Evolutionary conservation across 257 asterid species (phyloP).

Genomic region (Solanum acaule): DNA sequence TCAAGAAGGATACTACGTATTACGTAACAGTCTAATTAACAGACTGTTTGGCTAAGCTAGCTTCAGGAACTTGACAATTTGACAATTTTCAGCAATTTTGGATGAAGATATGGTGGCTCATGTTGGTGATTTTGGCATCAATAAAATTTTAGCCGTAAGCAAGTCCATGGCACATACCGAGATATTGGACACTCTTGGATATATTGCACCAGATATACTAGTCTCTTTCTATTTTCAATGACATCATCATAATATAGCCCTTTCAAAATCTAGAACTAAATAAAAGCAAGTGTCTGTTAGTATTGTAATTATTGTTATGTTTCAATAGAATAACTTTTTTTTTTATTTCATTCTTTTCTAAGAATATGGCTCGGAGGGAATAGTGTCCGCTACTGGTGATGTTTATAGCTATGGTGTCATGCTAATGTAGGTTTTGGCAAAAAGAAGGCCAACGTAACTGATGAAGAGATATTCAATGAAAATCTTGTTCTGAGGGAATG

Average conservation of each 20-base stretch:
- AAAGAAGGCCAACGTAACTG: background rate
- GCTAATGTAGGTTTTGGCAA: background rate
- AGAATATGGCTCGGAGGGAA: background rate
- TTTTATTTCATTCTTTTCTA: background rate
- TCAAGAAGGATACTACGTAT: background rate
- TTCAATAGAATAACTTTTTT: background rate
- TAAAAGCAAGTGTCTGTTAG: background rate
- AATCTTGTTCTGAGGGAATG: background rate
- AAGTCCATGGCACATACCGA: background rate
- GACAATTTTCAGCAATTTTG: background rate
- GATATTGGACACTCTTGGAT: background rate
- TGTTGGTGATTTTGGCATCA: background rate
- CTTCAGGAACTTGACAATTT: too few relatives aligned
- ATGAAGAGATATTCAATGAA: background rate
- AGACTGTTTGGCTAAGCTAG: too few relatives aligned
- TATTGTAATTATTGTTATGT: background rate
- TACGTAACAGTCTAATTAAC: too few relatives aligned
- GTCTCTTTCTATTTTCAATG: background rate
- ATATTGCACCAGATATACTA: background rate
- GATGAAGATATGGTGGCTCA: background rate
- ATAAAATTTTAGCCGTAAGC: background rate
- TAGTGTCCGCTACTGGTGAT: background rate
- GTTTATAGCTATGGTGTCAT: background rate
- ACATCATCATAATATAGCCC: background rate
- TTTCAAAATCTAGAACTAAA: background rate